phyloP scores from a whole-genome alignment of 208 protist genomes.

The Trypanosoma vivax region DNA sequence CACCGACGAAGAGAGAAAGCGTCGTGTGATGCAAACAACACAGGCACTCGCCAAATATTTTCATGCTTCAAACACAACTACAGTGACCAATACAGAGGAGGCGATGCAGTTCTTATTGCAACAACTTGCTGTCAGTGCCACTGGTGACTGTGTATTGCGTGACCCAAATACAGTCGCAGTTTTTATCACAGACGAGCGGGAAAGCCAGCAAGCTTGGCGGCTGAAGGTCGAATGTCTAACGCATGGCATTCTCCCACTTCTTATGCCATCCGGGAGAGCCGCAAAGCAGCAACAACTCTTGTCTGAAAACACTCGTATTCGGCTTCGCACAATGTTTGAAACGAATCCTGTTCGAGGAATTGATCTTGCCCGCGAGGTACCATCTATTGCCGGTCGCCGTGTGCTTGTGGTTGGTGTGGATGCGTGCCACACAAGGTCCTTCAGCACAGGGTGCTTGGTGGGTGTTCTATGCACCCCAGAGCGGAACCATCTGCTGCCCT shows the following conservation, averaged over 20 bases:
- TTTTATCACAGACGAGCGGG: constrained; percentile 46
- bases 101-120: constrained; percentile 54
- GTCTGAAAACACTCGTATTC: constrained; percentile 31
- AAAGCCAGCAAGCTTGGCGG: constrained; percentile 65
- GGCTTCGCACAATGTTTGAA: constrained; percentile 54
- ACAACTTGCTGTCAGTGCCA: constrained; percentile 13
- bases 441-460: constrained; percentile 60
- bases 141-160: constrained; percentile 14
- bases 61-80: constrained; percentile 27
- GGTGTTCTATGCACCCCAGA: constrained; percentile 54
- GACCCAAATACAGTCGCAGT: constrained; percentile 59
- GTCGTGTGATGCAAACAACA: constrained; percentile 30
- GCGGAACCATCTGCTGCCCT: constrained; percentile 53
- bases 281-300: constrained; percentile 29
- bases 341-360: constrained; percentile 66
- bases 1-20: constrained; percentile 33
- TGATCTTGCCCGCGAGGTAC: constrained; percentile 52
- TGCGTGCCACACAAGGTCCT: constrained; percentile 70
- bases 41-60: constrained; percentile 60
- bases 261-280: constrained; percentile 30
- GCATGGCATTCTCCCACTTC: constrained; percentile 56
- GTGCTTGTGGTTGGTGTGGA: constrained; percentile 82
- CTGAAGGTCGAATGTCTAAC: constrained; percentile 72
- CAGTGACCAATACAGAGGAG: constrained; percentile 40
- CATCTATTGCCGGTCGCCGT: constrained; percentile 37